Evolutionary conservation across 345 rosid species (phyloP).

Genomic region (Rubroshorea leprosula): DNA sequence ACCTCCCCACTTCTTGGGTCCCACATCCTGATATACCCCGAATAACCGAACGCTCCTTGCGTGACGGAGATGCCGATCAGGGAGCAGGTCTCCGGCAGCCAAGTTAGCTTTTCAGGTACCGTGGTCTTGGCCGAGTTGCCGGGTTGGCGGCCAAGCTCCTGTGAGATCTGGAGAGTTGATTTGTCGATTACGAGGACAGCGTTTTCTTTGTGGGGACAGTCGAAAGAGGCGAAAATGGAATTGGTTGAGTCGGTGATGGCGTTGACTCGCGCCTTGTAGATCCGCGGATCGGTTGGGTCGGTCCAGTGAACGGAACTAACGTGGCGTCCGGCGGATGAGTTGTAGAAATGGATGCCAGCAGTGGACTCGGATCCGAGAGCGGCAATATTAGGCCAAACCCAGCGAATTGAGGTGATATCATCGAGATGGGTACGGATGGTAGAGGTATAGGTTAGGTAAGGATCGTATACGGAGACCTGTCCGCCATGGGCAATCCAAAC

Average conservation of each 20-base stretch:
- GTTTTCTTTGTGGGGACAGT: slow-evolving; percentile 79
- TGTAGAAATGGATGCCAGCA: slow-evolving; percentile 82
- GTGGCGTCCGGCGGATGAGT: slow-evolving; percentile 52
- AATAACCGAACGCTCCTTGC: slow-evolving; percentile 73
- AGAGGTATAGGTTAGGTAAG: slow-evolving; percentile 50
- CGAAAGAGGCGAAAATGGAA: slow-evolving; percentile 63
- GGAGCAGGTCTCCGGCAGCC: slow-evolving; percentile 47
- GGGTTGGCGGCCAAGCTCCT: slow-evolving; percentile 57
- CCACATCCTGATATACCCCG: slow-evolving; percentile 84
- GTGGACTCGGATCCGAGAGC: slow-evolving; percentile 61
- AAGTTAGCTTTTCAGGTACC: slow-evolving; percentile 62
- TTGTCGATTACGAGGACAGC: slow-evolving; percentile 62
- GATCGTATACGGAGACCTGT: slow-evolving; percentile 74
- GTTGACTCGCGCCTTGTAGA: slow-evolving; percentile 62
- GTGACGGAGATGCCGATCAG: slow-evolving; percentile 51
- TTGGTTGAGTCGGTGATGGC: slow-evolving; percentile 53
- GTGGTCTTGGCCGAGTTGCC: slow-evolving; percentile 59
- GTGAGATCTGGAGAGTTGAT: slow-evolving; percentile 59
- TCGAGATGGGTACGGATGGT: slow-evolving; percentile 79
- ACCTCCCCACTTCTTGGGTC: slow-evolving; percentile 59
- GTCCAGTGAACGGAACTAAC: slow-evolving; percentile 69
- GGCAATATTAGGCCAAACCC: slow-evolving; percentile 57
- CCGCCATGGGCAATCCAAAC: slow-evolving; percentile 93
- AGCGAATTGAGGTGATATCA: slow-evolving; percentile 55
- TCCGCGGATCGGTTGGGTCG: slow-evolving; percentile 75